Conservation (phyloP, 371 early-diverging fungal genomes). For the Apophysomyces elegans region DNA sequence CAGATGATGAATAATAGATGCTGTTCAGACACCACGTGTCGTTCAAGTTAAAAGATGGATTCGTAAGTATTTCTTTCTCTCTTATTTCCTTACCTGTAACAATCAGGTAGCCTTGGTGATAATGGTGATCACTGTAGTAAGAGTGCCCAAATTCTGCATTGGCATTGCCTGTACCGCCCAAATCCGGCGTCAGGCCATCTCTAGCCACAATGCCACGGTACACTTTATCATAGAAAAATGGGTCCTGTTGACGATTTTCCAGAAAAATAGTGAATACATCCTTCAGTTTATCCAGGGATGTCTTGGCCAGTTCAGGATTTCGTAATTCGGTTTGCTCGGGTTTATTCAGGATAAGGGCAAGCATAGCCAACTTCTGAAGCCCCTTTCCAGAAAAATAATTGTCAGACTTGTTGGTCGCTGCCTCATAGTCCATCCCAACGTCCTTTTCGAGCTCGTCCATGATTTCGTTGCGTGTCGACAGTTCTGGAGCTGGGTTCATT, state of each 20-base stretch:
- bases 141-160: slow-evolving; percentile 53
- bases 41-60: no score
- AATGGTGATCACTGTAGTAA: slow-evolving; percentile 77
- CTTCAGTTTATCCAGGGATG: slow-evolving; percentile 51
- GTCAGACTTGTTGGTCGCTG: slow-evolving; percentile 44
- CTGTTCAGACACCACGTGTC: slow-evolving; percentile 15
- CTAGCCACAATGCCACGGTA: slow-evolving; percentile 69
- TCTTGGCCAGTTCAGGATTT: slow-evolving; percentile 41
- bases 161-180: slow-evolving; percentile 49
- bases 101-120: slow-evolving; percentile 76
- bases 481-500: slow-evolving; percentile 33
- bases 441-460: slow-evolving; percentile 43
- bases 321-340: slow-evolving; percentile 52
- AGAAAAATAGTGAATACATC: slow-evolving; percentile 59
- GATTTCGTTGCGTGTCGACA: slow-evolving; percentile 38
- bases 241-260: slow-evolving; percentile 54
- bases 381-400: slow-evolving; percentile 82
- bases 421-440: slow-evolving; percentile 45
- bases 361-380: slow-evolving; percentile 66
- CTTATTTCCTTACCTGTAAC: slow-evolving; percentile 42
- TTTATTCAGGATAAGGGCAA: slow-evolving; percentile 59
- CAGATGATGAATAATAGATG: slow-evolving; percentile 68
- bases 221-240: slow-evolving; percentile 65
- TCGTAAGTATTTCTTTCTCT: neutral
- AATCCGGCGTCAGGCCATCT: slow-evolving; percentile 43